phyloP scores from a whole-genome alignment of 2,329 filamentous ascomycete species.

The Magnaporthales sp. region DNA sequence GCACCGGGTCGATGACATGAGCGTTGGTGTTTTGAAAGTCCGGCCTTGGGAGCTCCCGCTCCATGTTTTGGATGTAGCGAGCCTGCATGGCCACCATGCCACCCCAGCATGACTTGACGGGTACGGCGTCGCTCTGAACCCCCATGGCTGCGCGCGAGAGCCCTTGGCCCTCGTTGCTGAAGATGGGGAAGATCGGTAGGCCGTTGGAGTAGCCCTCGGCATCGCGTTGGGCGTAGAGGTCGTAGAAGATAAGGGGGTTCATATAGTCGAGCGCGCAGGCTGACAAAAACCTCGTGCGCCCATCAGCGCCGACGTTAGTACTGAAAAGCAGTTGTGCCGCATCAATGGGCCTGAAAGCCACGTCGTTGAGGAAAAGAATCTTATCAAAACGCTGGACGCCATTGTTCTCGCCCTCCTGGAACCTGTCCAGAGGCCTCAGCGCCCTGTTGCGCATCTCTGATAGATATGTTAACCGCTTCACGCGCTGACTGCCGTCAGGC shows the following conservation, averaged over 20 bases:
- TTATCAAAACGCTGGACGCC: slow-evolving; percentile 36
- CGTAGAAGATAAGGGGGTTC: slow-evolving; percentile 60
- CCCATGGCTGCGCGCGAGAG: slow-evolving; percentile 55
- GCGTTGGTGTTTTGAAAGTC: slow-evolving; percentile 23
- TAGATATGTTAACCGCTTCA: slow-evolving; percentile 66
- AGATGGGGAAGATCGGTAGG: slow-evolving; percentile 61
- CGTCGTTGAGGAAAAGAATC: slow-evolving; percentile 60
- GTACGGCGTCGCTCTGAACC: slow-evolving; percentile 51
- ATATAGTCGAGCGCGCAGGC: slow-evolving; percentile 66
- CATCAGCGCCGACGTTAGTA: slow-evolving; percentile 44
- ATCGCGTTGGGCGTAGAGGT: slow-evolving; percentile 65
- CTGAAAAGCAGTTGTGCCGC: slow-evolving; percentile 52
- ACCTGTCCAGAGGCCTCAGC: slow-evolving; percentile 49
- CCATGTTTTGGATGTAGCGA: slow-evolving; percentile 42
- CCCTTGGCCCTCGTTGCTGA: slow-evolving; percentile 42
- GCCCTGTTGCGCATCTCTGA: slow-evolving; percentile 66
- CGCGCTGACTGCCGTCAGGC: slow-evolving; percentile 51
- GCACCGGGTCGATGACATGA: slow-evolving; percentile 26
- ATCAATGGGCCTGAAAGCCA: slow-evolving; percentile 42
- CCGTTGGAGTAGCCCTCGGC: slow-evolving; percentile 53
- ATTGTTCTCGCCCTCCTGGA: slow-evolving; percentile 19
- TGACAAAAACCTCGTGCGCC: slow-evolving; percentile 51
- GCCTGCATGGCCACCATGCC: slow-evolving; percentile 65
- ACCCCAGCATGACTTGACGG: slow-evolving; percentile 68
- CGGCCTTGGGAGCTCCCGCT: slow-evolving; percentile 19